Conservation (phyloP, 768 basidiomycete species). For the Dictyophora rubrovolvata region DNA sequence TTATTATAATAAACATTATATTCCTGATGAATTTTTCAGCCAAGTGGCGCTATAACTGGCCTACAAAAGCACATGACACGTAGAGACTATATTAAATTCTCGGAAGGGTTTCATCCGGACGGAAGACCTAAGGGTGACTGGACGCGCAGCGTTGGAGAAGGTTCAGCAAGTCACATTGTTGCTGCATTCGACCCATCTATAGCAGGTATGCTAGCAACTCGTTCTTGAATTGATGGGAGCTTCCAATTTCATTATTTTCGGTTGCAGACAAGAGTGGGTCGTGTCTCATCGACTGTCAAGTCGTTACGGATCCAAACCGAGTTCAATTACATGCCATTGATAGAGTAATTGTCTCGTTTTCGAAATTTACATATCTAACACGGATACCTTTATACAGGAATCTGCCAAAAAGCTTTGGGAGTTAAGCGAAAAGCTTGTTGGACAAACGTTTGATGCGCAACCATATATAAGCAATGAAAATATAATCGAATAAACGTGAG, state of each 20-base stretch:
- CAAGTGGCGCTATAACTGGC: background rate
- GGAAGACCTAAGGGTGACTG: background rate
- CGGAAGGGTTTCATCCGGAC: background rate
- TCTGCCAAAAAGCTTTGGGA: no score
- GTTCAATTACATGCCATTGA: no score
- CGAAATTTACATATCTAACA: no score
- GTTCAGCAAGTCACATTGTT: background rate
- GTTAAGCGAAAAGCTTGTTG: no score
- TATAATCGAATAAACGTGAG: no score
- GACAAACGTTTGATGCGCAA: no score
- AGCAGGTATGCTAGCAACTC: background rate
- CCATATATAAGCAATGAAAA: no score
- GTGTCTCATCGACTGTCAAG: background rate
- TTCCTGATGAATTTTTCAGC: background rate
- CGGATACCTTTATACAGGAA: no score
- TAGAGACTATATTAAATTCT: background rate
- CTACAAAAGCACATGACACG: background rate
- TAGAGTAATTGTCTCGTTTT: no score
- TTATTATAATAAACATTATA: background rate
- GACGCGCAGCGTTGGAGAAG: background rate
- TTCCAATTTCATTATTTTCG: background rate
- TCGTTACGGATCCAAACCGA: background rate
- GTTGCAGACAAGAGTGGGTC: background rate
- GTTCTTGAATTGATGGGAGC: background rate
- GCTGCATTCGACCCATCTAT: background rate